phyloP scores from a whole-genome alignment of 495 filamentous ascomycete genomes.

The Neurospora sp. region DNA sequence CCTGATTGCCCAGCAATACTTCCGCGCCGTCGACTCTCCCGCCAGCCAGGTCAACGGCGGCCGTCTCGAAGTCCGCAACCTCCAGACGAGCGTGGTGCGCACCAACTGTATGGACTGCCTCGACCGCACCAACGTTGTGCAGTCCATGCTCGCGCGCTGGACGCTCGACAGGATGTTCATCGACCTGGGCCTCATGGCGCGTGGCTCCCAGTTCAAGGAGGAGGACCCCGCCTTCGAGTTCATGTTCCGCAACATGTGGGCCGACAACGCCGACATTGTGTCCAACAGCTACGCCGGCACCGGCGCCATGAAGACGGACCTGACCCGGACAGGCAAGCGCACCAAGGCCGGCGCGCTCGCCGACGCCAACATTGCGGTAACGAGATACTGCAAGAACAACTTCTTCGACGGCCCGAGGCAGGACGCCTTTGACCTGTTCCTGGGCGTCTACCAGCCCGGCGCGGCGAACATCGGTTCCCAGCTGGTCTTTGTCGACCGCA shows the following conservation, averaged over 20 bases:
- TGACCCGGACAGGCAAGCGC: conserved; percentile 79
- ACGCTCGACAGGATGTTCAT: conserved; percentile 76
- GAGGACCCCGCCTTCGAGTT: conserved; percentile 70
- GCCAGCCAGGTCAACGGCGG: conserved; percentile 46
- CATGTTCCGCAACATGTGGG: conserved; percentile 93
- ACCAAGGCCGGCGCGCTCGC: conserved; percentile 73
- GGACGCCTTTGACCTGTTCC: conserved; percentile 89
- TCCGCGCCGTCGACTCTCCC: conserved; percentile 81
- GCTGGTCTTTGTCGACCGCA: conserved; percentile 71
- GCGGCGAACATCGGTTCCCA: conserved; percentile 50
- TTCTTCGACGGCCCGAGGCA: conserved; percentile 87
- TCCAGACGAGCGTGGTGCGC: conserved; percentile 77
- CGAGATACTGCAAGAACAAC: conserved; percentile 80
- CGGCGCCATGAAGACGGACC: conserved; percentile 91
- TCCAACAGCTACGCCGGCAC: conserved; percentile 88
- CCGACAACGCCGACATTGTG: conserved; percentile 94
- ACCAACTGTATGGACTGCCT: conserved; percentile 99
- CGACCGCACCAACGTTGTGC: conserved; percentile 94
- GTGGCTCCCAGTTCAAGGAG: conserved; percentile 56
- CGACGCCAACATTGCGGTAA: conserved; percentile 73
- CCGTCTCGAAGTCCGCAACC: conserved; percentile 63
- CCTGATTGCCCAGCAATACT: conserved; percentile 71
- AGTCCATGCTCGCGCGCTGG: conserved; percentile 86
- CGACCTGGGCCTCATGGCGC: conserved; percentile 64
- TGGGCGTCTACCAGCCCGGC: conserved; percentile 70